A percentile compares a stretch with the other conserved stretches of the same genome.
Conservation (phyloP, 2,329 filamentous ascomycete species). For the Alternaria alternata region DNA sequence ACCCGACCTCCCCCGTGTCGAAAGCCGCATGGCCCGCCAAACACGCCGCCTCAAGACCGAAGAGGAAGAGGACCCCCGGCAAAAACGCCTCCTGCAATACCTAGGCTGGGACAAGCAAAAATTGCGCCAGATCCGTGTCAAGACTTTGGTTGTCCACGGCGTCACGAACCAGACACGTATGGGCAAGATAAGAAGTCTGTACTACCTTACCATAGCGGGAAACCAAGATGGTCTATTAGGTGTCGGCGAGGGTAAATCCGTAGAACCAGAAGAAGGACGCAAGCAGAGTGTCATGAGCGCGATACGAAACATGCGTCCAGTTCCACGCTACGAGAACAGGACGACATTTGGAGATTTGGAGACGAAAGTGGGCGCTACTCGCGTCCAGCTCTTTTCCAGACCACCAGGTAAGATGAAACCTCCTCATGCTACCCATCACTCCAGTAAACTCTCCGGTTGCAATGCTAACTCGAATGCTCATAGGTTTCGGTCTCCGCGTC, state of each 20-base stretch:
- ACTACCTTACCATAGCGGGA: constrained; percentile 82
- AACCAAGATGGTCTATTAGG: constrained; percentile 87
- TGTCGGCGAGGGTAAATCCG: constrained; percentile 87
- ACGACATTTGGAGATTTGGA: constrained; percentile 88
- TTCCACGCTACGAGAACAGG: constrained; percentile 87
- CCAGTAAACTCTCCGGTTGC: background rate
- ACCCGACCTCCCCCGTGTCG: constrained; percentile 60
- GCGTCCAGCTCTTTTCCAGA: constrained; percentile 80
- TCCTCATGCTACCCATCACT: background rate
- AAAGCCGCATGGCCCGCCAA: constrained; percentile 48
- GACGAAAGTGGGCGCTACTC: constrained; percentile 84
- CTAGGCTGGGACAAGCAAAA: constrained; percentile 62
- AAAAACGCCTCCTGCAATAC: constrained; percentile 63
- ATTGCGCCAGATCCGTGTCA: constrained; percentile 66
- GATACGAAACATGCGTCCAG: constrained; percentile 91
- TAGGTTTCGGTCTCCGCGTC: constrained; percentile 93
- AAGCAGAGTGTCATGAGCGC: constrained; percentile 81
- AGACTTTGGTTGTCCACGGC: constrained; percentile 74
- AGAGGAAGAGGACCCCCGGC: constrained; percentile 55
- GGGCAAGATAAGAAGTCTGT: constrained; percentile 84
- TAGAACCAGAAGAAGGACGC: constrained; percentile 72
- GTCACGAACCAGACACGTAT: constrained; percentile 95
- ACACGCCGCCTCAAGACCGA: constrained; percentile 43
- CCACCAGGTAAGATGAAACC: constrained; percentile 77
- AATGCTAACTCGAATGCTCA: background rate